Conservation (phyloP, 192 early-diverging fungal species). For the Coemansia umbellata region DNA sequence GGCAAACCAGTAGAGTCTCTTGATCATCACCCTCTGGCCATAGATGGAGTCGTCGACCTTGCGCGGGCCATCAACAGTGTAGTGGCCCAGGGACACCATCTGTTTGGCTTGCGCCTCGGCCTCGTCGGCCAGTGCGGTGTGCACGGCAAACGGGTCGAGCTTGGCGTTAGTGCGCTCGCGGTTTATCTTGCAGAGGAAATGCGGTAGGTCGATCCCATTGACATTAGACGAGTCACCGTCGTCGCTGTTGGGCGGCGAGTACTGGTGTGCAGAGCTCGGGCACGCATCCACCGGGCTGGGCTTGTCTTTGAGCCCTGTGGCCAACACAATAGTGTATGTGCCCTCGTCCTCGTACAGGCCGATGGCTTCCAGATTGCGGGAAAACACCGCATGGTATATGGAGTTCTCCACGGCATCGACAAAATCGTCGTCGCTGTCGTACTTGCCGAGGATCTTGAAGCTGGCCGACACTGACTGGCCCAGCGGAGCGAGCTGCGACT, state of each 20-base stretch:
- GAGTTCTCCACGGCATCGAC: slow-evolving; percentile 4
- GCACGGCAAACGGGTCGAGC: slow-evolving; percentile 17
- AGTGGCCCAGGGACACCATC: slow-evolving; percentile 34
- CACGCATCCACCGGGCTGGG: slow-evolving; percentile 16
- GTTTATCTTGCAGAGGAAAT: slow-evolving; percentile 35
- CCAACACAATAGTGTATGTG: slow-evolving; percentile 39
- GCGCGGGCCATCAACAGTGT: slow-evolving; percentile 35
- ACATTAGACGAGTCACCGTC: neutral
- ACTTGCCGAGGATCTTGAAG: slow-evolving; percentile 37
- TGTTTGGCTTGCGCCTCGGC: slow-evolving; percentile 32
- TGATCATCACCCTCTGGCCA: slow-evolving; percentile 15
- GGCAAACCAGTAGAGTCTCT: slow-evolving; percentile 40
- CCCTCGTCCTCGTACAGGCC: slow-evolving; percentile 25
- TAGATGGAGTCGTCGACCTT: slow-evolving; percentile 41
- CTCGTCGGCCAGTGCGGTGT: slow-evolving; percentile 21
- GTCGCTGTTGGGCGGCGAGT: slow-evolving; percentile 3
- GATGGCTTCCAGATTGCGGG: slow-evolving; percentile 34
- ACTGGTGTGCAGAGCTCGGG: slow-evolving; percentile 4
- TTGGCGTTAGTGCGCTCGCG: slow-evolving; percentile 3
- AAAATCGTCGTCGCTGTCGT: slow-evolving; percentile 14
- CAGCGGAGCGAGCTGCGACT: slow-evolving; percentile 14
- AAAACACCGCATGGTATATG: slow-evolving; percentile 33
- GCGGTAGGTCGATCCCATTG: slow-evolving; percentile 36
- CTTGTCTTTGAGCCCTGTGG: slow-evolving; percentile 8
- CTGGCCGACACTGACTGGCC: slow-evolving; percentile 18